These are phyloP conservation scores for Colletotrichum sp. DNA, from an alignment of 2,329 filamentous ascomycete genomes.

Conservation along the genomic window DNA sequence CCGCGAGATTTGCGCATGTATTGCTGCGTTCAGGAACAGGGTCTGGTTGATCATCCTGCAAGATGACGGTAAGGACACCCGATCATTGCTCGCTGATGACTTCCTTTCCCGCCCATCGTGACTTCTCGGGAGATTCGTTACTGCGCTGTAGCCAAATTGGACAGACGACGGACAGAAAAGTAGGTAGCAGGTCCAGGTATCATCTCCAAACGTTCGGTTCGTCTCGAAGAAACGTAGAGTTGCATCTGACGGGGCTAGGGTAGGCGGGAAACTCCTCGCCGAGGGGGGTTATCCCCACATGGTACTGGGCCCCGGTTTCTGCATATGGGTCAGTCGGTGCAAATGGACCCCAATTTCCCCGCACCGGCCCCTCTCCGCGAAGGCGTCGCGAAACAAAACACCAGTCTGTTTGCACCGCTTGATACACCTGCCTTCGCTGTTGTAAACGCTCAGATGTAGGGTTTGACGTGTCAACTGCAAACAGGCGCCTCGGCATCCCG, in stretches of 20 bases:
- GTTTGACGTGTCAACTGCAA: background rate
- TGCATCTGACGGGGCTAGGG: background rate
- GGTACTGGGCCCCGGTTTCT: background rate
- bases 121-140: background rate
- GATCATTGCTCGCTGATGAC: background rate
- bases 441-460: background rate
- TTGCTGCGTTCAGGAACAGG: background rate
- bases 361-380: background rate
- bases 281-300: background rate
- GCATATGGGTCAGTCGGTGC: background rate
- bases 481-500: background rate
- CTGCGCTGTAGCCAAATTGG: background rate
- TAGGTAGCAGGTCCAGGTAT: background rate
- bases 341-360: constrained; percentile 8
- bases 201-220: background rate
- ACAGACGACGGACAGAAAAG: background rate
- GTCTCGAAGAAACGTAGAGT: background rate
- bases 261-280: background rate
- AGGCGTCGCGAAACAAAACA: background rate
- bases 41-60: background rate
- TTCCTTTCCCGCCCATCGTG: background rate
- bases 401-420: background rate
- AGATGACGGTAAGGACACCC: background rate
- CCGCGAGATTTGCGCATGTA: background rate
- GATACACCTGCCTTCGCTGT: background rate